A percentile compares a stretch with the other conserved stretches of the same genome.
Conservation (phyloP, 202 grass and related monocot species). For the Carex arenaria region DNA sequence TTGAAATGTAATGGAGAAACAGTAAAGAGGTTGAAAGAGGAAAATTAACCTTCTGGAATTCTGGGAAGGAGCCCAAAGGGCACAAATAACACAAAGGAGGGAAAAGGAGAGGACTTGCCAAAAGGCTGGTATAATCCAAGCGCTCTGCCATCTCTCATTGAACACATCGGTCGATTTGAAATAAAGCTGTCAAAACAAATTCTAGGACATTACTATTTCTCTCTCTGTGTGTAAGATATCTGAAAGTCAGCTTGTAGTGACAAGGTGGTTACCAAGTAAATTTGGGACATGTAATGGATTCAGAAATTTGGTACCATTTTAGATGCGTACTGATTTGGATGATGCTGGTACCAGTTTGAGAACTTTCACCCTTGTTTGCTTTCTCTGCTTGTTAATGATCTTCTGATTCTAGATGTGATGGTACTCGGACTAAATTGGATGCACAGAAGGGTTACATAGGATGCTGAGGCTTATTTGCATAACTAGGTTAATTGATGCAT, state of each 20-base stretch:
- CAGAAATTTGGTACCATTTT: neutral
- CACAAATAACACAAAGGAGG: slow-evolving; percentile 85
- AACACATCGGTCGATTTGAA: slow-evolving; percentile 94
- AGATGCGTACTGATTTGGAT: neutral
- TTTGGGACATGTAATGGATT: neutral
- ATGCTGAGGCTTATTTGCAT: neutral
- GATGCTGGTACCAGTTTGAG: neutral
- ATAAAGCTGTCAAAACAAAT: slow-evolving; percentile 66
- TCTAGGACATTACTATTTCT: slow-evolving; percentile 7
- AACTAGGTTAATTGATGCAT: slow-evolving; percentile 4
- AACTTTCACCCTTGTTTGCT: neutral
- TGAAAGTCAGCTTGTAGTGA: neutral
- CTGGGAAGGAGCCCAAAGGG: slow-evolving; percentile 86
- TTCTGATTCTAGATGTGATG: neutral
- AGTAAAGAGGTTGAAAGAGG: slow-evolving; percentile 12
- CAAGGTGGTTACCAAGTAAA: neutral
- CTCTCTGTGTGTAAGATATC: neutral
- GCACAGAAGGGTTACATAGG: neutral
- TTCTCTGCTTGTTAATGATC: neutral
- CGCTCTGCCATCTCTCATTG: slow-evolving; percentile 88
- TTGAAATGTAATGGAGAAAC: neutral
- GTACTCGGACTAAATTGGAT: neutral
- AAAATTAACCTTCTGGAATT: slow-evolving; percentile 75
- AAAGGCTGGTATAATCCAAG: slow-evolving; percentile 95
- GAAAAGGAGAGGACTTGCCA: slow-evolving; percentile 89